phyloP scores from a whole-genome alignment of 345 rosid species.

The Aurinia saxatilis region DNA sequence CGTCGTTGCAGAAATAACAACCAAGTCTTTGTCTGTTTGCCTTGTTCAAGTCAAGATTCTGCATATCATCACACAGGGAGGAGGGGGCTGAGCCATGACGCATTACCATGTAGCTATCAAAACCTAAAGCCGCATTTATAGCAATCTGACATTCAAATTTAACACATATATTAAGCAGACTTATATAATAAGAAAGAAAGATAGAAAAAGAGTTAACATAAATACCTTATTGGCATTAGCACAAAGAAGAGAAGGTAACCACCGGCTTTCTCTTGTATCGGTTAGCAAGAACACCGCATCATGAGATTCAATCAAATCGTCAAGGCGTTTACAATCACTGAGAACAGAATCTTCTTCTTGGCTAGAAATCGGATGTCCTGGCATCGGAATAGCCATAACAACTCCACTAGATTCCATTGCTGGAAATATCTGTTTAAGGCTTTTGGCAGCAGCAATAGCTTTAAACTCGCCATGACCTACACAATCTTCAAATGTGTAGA shows the following conservation, averaged over 20 bases:
- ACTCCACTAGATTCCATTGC: slow-evolving; percentile 80
- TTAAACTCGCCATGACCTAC: slow-evolving; percentile 77
- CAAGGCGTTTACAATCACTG: slow-evolving; percentile 60
- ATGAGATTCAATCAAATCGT: slow-evolving; percentile 66
- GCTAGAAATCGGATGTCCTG: slow-evolving; percentile 80
- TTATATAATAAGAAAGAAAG: not conserved
- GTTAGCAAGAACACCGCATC: slow-evolving; percentile 91
- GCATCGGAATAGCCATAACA: slow-evolving; percentile 95
- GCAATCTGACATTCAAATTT: slow-evolving; percentile 50
- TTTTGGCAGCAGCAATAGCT: slow-evolving; percentile 77
- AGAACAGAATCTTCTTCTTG: slow-evolving; percentile 72
- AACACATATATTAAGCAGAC: not conserved
- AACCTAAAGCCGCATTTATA: slow-evolving; percentile 88
- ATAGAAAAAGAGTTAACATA: not conserved
- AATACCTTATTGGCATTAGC: slow-evolving; percentile 80
- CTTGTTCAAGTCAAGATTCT: slow-evolving; percentile 37
- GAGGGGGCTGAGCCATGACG: slow-evolving; percentile 91
- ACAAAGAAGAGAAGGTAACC: slow-evolving; percentile 85
- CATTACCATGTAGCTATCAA: slow-evolving; percentile 96
- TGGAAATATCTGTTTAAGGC: slow-evolving; percentile 80
- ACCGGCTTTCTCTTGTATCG: slow-evolving; percentile 97
- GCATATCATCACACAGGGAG: slow-evolving; percentile 34
- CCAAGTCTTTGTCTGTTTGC: slow-evolving; percentile 58
- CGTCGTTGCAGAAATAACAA: slow-evolving; percentile 96
- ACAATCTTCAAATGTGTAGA: slow-evolving; percentile 85